Evolutionary conservation across 2,329 filamentous ascomycete species (phyloP), one percentile per base, ranked within the genome.

Genomic region (Thermomyces lanuginosus): DNA sequence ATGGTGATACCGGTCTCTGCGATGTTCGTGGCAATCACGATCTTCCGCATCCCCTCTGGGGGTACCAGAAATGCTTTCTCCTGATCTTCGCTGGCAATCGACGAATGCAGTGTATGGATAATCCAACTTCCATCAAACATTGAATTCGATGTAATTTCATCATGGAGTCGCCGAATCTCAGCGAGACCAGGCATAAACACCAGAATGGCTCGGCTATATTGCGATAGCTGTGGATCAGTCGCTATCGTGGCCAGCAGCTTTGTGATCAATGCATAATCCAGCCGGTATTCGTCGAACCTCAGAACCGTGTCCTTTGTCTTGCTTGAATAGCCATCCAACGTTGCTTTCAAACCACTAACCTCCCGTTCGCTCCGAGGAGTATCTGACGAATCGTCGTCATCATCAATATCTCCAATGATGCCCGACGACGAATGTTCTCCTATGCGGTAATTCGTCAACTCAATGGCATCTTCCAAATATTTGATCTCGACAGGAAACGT

Each of bases 1-100:
- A 98, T 98, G 0, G 89, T 98, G 45, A 98, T 92, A 59, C 89
- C 89, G 1, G 89, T 98, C 51, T 98, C 89, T 4, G 89, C 89
- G 49, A 98, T 98, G 46, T 98, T 98, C 8, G 89, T 98, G 2
- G 89, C 84, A 29, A 98, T 66, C 2, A 98, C 86, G 36, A 98
- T 89, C 56, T 98, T 98, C 36, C 84, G 70, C 30, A 73, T 64
- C 1, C 86, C 86, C 3, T 64, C 65, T 1, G 84, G 82, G 4
- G 89, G 89, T 1, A 92, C 57, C 4, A 81, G 60, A 48, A 98
- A 98, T 0, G 89, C 89, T 17, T 78, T 75, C 52, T 98, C 86
- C 48, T 98, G 89, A 34, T 98, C 89, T 43, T 95, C 86, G 24
- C 79, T 93, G 7, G 86, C 83, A 40, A 98, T 93, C 0, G 79